Evolutionary conservation across 2,329 filamentous ascomycete species (phyloP).

Genomic region (Alternaria dauci): DNA sequence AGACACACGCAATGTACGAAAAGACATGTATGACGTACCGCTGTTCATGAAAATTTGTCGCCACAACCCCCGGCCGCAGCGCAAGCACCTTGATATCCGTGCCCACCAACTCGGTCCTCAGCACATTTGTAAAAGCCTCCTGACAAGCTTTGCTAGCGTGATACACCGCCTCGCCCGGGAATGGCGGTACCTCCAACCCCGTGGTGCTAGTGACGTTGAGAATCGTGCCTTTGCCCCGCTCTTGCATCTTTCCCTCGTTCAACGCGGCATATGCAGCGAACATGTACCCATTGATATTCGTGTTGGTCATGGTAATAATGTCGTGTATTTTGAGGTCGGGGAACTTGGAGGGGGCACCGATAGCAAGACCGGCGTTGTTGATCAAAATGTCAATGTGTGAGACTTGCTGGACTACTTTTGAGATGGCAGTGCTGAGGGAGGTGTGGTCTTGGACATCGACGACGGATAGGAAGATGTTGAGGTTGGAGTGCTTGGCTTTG

Average conservation of each 20-base stretch:
- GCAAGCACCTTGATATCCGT: slow-evolving; percentile 60
- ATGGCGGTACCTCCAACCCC: slow-evolving; percentile 58
- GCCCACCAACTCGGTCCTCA: slow-evolving; percentile 58
- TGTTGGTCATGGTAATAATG: slow-evolving; percentile 57
- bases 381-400: slow-evolving; percentile 56
- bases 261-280: slow-evolving; percentile 57
- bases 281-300: slow-evolving; percentile 61
- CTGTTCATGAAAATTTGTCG: slow-evolving; percentile 59
- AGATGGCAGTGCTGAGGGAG: slow-evolving; percentile 37
- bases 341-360: slow-evolving; percentile 57
- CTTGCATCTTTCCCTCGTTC: slow-evolving; percentile 54
- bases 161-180: slow-evolving; percentile 60
- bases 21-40: slow-evolving; percentile 27
- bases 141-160: slow-evolving; percentile 59
- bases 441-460: slow-evolving; percentile 49
- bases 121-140: slow-evolving; percentile 60
- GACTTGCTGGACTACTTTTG: slow-evolving; percentile 35
- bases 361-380: slow-evolving; percentile 60
- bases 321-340: slow-evolving; percentile 53
- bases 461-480: slow-evolving; percentile 38
- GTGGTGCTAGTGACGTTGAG: slow-evolving; percentile 60
- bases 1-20: neutral
- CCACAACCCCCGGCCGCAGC: slow-evolving; percentile 58
- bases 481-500: slow-evolving; percentile 7
- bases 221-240: slow-evolving; percentile 53